Base-by-base conservation (phyloP, 352 stramenopile species). In the Phytophthora sp. region DNA sequence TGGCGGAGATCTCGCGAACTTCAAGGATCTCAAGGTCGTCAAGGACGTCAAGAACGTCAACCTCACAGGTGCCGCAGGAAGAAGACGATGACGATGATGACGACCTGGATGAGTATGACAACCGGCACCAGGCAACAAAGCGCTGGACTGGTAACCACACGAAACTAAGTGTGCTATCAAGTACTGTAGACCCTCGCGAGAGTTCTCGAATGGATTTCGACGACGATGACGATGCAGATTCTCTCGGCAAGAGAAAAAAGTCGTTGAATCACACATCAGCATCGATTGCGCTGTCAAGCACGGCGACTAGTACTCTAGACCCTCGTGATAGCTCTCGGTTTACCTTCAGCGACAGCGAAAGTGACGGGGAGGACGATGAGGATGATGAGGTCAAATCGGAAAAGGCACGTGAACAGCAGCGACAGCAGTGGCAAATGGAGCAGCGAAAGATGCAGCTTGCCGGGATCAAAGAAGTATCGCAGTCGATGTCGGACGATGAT, bases 151-250 rank as follows among this genome's bases (percentile, higher is more conserved):
- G 54, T 38, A 73, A 62, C 44, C 58, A 56, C 37, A 69, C 70
- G 3, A 62, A 69, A 42, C 54, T 63, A n/a, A 79, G 71, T 39
- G 37, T 58, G 30, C 31, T 72, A 18, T 70, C 66, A 12, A 79
- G 66, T 50, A 54, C 37, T 12, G 15, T 68, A 21, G 72, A 74
- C 17, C 42, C 62, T 45, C 72, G 72, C 26, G 72, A 76, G 48
- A 81, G 72, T 44, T 81, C 72, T n/a, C 54, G 50, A 38, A 53
- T 81, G 41, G 39, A 74, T 21, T 76, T 77, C 41, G 72, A 66
- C 23, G 60, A 71, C 13, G 64, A 77, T 27, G 55, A 73, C 13
- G 41, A 61, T 18, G 38, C 46, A 17, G 21, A 49, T 4, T 53
- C 24, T 5, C 9, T 55, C n/a, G 50, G 54, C 35, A 63, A 48